phyloP scores from a whole-genome alignment of 495 filamentous ascomycete genomes.

The Neurospora africana region DNA sequence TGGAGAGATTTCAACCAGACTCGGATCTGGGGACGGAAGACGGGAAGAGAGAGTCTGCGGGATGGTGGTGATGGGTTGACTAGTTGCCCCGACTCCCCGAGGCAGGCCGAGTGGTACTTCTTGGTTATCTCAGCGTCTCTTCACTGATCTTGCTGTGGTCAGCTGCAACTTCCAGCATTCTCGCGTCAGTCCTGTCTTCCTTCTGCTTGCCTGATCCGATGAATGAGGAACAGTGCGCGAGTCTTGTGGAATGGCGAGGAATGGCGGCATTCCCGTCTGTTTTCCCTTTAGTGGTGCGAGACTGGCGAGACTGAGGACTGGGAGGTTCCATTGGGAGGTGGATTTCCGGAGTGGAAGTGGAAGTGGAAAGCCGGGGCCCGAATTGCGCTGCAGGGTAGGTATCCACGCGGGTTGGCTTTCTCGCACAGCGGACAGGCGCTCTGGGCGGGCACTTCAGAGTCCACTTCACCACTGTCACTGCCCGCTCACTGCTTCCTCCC shows the following conservation, averaged over 20 bases:
- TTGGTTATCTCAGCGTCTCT: background rate
- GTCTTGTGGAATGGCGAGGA: background rate
- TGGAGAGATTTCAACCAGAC: background rate
- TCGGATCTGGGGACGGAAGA: background rate
- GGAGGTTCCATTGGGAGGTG: background rate
- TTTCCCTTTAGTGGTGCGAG: background rate
- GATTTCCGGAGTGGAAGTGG: background rate
- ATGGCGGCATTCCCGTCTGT: background rate
- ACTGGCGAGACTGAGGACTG: background rate
- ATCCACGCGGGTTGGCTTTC: background rate
- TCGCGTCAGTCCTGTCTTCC: background rate
- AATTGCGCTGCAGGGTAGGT: background rate
- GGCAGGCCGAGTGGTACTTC: background rate
- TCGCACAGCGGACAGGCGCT: background rate
- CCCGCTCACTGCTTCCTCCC: background rate
- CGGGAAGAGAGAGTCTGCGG: background rate
- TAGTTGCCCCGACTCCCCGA: background rate
- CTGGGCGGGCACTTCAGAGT: background rate
- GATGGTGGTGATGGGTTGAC: background rate
- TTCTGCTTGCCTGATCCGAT: background rate
- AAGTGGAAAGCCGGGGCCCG: background rate
- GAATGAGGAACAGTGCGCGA: background rate
- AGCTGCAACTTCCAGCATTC: background rate
- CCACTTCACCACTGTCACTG: background rate
- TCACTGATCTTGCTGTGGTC: background rate